These are phyloP conservation scores for Orbilia brochopaga DNA, from an alignment of 2,329 filamentous ascomycete species.

Conservation along the genomic window DNA sequence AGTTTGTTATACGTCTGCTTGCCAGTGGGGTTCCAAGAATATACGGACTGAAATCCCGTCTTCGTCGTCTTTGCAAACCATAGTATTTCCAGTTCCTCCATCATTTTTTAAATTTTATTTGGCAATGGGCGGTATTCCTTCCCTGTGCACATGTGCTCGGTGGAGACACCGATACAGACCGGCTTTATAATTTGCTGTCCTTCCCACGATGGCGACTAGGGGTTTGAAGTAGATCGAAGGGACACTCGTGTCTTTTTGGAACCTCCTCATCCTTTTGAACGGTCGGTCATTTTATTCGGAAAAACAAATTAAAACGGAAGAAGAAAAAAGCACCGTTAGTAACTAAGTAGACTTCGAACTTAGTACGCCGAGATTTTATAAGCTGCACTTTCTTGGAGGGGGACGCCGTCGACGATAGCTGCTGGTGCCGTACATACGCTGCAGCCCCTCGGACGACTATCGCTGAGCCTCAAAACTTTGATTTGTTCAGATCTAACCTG, in stretches of 20 bases:
- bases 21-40: slow-evolving; percentile 25
- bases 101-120: slow-evolving; percentile 14
- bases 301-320: too few relatives aligned
- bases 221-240: background rate
- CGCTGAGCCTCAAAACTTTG: background rate
- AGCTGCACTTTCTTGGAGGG: background rate
- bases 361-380: slow-evolving; percentile 8
- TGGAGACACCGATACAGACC: slow-evolving; percentile 37
- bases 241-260: background rate
- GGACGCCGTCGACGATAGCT: background rate
- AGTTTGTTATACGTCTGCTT: background rate
- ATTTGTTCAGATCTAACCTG: background rate
- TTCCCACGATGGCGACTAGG: slow-evolving; percentile 3
- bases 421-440: background rate
- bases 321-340: too few relatives aligned
- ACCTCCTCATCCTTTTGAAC: background rate
- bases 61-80: slow-evolving; percentile 21
- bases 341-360: too few relatives aligned
- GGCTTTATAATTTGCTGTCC: slow-evolving; percentile 12
- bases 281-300: too few relatives aligned
- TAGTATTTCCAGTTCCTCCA: slow-evolving; percentile 46
- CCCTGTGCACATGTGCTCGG: slow-evolving; percentile 7
- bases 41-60: slow-evolving; percentile 50
- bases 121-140: slow-evolving; percentile 36
- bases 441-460: background rate